Percentiles rank a stretch among this genome's conserved stretches.
Conservation (phyloP, 768 basidiomycete genomes). For the Boletus eberwhitei region DNA sequence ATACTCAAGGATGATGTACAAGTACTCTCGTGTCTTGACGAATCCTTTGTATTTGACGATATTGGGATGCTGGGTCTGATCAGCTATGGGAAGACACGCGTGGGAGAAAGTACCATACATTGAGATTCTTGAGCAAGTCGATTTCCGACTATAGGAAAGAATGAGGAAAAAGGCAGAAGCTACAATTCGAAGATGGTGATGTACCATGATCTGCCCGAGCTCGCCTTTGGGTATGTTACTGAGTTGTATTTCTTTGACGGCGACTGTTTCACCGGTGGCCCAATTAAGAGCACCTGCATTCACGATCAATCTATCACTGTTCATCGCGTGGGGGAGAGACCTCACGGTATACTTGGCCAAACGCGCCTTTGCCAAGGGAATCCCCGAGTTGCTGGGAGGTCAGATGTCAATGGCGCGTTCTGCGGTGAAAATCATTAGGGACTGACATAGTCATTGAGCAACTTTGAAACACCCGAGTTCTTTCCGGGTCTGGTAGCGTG, state of each 20-base stretch:
- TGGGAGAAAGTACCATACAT: slow-evolving; percentile 49
- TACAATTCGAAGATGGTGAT: neutral
- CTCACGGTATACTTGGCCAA: slow-evolving; percentile 95
- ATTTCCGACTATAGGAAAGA: slow-evolving; percentile 75
- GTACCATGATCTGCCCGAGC: slow-evolving; percentile 95
- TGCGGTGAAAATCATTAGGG: neutral
- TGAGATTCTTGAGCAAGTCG: slow-evolving; percentile 93
- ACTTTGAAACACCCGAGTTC: slow-evolving; percentile 42
- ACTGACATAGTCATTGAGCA: slow-evolving; percentile 65
- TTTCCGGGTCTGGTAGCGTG: slow-evolving; percentile 22
- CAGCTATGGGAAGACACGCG: slow-evolving; percentile 2
- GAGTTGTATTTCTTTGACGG: slow-evolving; percentile 96
- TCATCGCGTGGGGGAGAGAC: slow-evolving; percentile 29
- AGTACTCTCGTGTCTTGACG: slow-evolving; percentile 87
- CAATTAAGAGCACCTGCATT: slow-evolving; percentile 79
- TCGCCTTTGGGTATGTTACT: slow-evolving; percentile 92
- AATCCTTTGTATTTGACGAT: slow-evolving; percentile 99
- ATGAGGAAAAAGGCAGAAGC: slow-evolving; percentile 6
- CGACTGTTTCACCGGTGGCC: slow-evolving; percentile 97
- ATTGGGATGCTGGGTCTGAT: slow-evolving; percentile 72
- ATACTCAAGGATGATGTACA: slow-evolving; percentile 96
- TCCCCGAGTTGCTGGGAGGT: slow-evolving; percentile 84
- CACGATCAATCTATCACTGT: slow-evolving; percentile 69
- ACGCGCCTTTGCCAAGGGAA: slow-evolving; percentile 93
- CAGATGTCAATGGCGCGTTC: slow-evolving; percentile 6